Base-by-base conservation (phyloP, 345 rosid species). In the Garcia nutans region DNA sequence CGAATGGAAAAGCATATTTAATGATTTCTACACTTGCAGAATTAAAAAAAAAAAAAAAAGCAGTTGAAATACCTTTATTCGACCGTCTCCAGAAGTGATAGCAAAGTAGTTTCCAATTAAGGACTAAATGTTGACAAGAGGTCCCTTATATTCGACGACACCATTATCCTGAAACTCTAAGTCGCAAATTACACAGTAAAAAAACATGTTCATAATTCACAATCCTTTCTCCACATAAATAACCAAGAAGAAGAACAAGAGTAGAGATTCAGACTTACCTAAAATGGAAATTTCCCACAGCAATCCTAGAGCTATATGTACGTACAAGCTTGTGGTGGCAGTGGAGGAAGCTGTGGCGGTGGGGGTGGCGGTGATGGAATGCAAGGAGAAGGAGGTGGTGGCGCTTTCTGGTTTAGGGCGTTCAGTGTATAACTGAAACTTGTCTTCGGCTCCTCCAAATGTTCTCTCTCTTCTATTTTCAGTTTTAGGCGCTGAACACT, bases 121-220 rank as follows among this genome's bases (percentile, higher is more conserved):
- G 97, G 98, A 71, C 98, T 93, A 72, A 88, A 91, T 47, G 92
- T 85, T 23, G 97, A 91, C 83, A 93, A 82, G 9, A 93, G 78
- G 79, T 89, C 97, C 79, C 88, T 89, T 67, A 91, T 87, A 84
- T 88, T 89, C 70, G 84, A 80, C 55, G 87, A 85, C 41, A 81
- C 88, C 99, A 95, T 93, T 37, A 65, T 77, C 84, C 89, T 89
- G 85, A 79, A 76, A 63, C 12, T 33, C 16, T 4, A 75, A 77
- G 20, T 8, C 28, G 37, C 50, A 73, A 71, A 42, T 10, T 4
- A 23, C 0, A 42, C 37, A 15, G 31, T 11, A 10, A n/a, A 60
- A 60, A 44, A 60, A 44, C 37, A 8, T 23, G 75, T 45, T 23
- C 64, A 23, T 16, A 59, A 13, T 17, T 58, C 37, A 42, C 58